Base-by-base conservation (phyloP, 2,329 filamentous ascomycete species). In the Delphinella strobiligena region DNA sequence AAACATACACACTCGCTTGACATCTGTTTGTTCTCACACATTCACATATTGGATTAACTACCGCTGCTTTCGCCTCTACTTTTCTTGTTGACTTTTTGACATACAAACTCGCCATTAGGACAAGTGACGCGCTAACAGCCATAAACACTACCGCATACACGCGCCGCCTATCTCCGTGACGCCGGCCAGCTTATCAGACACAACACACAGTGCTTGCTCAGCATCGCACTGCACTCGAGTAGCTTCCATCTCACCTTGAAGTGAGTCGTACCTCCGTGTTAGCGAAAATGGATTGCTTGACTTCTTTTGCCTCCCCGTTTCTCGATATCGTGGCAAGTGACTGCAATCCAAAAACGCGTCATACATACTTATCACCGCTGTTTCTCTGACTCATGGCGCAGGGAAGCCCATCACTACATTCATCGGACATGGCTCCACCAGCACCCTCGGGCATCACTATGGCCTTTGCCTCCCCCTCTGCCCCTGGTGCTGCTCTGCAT, bases 341-440 rank as follows among this genome's bases (percentile, higher is more conserved):
- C n/a, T n/a, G n/a, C n/a, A n/a, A n/a, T n/a, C n/a, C n/a, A n/a
- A n/a, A n/a, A 27, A 36, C 36, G 30, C 42, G 40, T 22, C 44
- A 42, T 41, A 40, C 31, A 40, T 40, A 37, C 38, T 35, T 37
- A 37, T 37, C 39, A 37, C 45, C 39, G 33, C 39, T 38, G 37
- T 36, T 41, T 43, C 38, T 43, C 38, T 38, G 37, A 44, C 41
- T 35, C 27, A 30, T 34, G 35, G 36, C 35, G 41, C 44, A 60
- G 57, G 55, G 53, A 58, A 59, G 57, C 55, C 50, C 45, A 43
- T 45, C 47, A 44, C 45, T 43, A 46, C 43, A 43, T 47, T 37
- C 41, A 43, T 30, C 40, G 41, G 18, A 37, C 37, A 60, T 60
- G 57, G 54, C 57, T 44, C 47, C 47, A 38, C 48, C 49, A 38